phyloP scores from a whole-genome alignment of 495 filamentous ascomycete genomes.

The Penicillium samsonianum region DNA sequence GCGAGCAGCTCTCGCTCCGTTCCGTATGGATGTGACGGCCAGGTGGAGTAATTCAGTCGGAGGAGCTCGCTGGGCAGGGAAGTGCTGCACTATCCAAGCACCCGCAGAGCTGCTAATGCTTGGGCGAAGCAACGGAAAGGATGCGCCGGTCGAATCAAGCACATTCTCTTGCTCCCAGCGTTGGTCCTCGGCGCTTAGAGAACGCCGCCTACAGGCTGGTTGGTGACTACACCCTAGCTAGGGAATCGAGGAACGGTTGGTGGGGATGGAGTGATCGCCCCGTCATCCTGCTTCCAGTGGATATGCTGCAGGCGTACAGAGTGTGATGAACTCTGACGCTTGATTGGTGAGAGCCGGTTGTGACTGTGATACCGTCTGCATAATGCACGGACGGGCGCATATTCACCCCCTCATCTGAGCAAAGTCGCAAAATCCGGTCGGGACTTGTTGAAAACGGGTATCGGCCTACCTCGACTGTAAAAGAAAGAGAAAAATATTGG shows the following conservation, averaged over 20 bases:
- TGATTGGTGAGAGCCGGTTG: slow-evolving; percentile 37
- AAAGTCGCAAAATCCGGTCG: background rate
- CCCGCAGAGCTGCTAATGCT: slow-evolving; percentile 11
- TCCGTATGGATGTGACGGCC: slow-evolving; percentile 20
- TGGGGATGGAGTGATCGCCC: slow-evolving; percentile 15
- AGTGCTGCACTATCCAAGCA: slow-evolving; percentile 17
- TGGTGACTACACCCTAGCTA: background rate
- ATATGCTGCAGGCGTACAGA: slow-evolving; percentile 25
- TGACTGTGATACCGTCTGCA: slow-evolving; percentile 46
- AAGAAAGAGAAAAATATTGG: background rate
- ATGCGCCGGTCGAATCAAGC: slow-evolving; percentile 29
- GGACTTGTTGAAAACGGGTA: slow-evolving; percentile 2
- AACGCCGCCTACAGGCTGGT: slow-evolving; percentile 24
- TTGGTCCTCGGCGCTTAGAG: slow-evolving; percentile 29
- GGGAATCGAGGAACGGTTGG: slow-evolving; percentile 14
- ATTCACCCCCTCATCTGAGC: slow-evolving; percentile 6
- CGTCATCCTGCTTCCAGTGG: slow-evolving; percentile 13
- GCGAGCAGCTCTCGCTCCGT: slow-evolving; percentile 10
- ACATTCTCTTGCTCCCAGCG: slow-evolving; percentile 5
- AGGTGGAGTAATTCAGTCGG: slow-evolving; percentile 16
- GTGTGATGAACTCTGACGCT: slow-evolving; percentile 24
- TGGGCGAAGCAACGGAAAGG: slow-evolving; percentile 1
- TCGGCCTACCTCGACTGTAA: background rate
- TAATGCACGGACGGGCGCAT: slow-evolving; percentile 28
- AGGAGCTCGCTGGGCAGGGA: slow-evolving; percentile 7